Evolutionary conservation across 768 basidiomycete genomes (phyloP), one percentile per base, ranked within the genome.

Genomic region (Amyloporia xantha): DNA sequence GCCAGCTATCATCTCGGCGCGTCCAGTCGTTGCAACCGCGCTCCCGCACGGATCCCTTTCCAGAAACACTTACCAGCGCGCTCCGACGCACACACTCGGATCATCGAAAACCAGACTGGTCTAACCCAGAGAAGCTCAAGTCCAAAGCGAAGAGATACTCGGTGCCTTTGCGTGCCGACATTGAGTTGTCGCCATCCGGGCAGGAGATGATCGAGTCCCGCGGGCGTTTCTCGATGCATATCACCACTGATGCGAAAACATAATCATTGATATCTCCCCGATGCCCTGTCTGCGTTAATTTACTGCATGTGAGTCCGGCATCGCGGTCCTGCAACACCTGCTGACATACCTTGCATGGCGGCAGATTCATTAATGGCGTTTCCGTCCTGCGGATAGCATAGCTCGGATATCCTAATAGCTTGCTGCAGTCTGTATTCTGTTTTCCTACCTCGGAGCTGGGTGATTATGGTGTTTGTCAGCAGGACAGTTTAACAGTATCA

Each of bases 1-100:
- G n/a, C 30, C 38, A 25, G 7, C 26, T 47, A 19, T 41, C 50
- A 43, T 19, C 52, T 4, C 52, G 59, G 0, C 57, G 61, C 10
- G 56, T 59, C 5, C 59, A 58, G 43, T 62, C 61, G 4, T 47
- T 60, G 54, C 61, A 58, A 33, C 53, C 59, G n/a, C 47, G 49
- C 2, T 23, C 47, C 17, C 54, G 49, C 28, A 41, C 45, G 0
- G 48, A 35, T 25, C 49, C 51, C 13, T 21, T 47, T 20, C 27
- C 35, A 25, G 55, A 57, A 25, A 26, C 39, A 5, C 38, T 41
- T 9, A 24, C 41, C 12, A 44, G 41, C 17, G 44, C 47, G 20
- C 39, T 54, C 17, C 54, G 47, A 35, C 56, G 58, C 26, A 38
- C 58, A 10, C 36, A 48, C 10, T 53, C 51, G 3, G 56, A 59